Conservation (phyloP, 1,284 basidiomycete genomes). For the Tylopilus orsonianus region DNA sequence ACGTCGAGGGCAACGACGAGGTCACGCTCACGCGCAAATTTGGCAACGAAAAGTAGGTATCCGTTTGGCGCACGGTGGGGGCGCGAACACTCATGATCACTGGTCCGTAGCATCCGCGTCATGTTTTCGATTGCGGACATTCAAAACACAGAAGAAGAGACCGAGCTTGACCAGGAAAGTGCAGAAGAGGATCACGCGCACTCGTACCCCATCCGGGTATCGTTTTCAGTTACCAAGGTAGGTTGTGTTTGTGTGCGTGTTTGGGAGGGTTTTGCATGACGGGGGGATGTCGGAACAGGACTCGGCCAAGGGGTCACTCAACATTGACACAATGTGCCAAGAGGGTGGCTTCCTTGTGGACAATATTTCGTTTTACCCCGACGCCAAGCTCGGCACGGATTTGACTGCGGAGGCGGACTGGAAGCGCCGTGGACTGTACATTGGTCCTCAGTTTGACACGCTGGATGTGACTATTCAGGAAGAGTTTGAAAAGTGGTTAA, state of each 20-base stretch:
- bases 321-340: slow-evolving; percentile 79
- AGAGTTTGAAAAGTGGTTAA: slow-evolving; percentile 39
- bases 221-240: slow-evolving; percentile 85
- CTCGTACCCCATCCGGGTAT: slow-evolving; percentile 72
- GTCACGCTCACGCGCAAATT: slow-evolving; percentile 80
- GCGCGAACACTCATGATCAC: too few relatives aligned
- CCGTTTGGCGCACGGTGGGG: not conserved
- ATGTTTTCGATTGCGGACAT: slow-evolving; percentile 86
- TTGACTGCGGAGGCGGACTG: slow-evolving; percentile 90
- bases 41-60: slow-evolving; percentile 84
- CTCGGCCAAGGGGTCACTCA: slow-evolving; percentile 61
- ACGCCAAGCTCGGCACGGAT: slow-evolving; percentile 71
- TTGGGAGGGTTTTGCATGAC: slow-evolving; percentile 2
- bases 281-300: slow-evolving; percentile 33
- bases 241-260: slow-evolving; percentile 6
- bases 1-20: slow-evolving; percentile 78
- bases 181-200: slow-evolving; percentile 42
- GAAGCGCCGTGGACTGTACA: slow-evolving; percentile 87
- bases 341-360: slow-evolving; percentile 86
- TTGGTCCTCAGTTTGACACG: slow-evolving; percentile 93
- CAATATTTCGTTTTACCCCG: slow-evolving; percentile 85
- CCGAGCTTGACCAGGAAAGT: slow-evolving; percentile 43
- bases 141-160: slow-evolving; percentile 45
- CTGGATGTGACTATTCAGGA: slow-evolving; percentile 82
- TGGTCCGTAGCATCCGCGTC: slow-evolving; percentile 66